Conservation (phyloP, 1,284 basidiomycete genomes). For the Sutorius eximius region DNA sequence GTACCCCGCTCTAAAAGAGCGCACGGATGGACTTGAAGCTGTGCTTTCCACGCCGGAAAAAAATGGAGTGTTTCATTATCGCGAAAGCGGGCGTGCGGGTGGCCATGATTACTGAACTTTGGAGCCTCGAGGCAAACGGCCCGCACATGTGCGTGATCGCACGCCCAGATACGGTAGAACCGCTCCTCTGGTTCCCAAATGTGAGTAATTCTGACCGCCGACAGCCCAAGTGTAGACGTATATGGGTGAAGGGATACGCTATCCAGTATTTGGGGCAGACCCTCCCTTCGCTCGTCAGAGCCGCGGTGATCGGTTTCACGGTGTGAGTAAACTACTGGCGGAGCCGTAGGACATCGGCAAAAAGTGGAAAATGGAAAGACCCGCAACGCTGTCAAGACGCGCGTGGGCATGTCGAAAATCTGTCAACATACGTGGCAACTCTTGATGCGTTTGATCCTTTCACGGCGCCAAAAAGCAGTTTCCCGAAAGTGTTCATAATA, state of each 20-base stretch:
- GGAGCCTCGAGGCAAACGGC: constrained; percentile 29
- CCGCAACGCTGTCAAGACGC: too few species aligned
- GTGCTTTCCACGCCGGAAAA: constrained; percentile 20
- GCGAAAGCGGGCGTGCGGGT: not conserved
- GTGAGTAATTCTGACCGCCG: not conserved
- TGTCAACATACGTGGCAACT: not conserved
- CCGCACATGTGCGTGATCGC: not conserved
- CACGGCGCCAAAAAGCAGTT: not conserved
- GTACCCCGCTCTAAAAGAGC: constrained; percentile 29
- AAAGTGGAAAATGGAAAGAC: not conserved
- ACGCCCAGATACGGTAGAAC: not conserved
- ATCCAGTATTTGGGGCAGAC: not conserved
- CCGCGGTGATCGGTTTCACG: not conserved
- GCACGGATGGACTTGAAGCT: constrained; percentile 18
- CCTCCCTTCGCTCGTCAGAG: not conserved
- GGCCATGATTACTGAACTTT: not conserved
- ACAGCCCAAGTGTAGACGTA: not conserved
- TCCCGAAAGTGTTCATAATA: not conserved
- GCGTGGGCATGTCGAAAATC: not conserved
- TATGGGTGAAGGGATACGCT: not conserved
- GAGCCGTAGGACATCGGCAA: not conserved
- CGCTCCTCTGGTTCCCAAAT: not conserved
- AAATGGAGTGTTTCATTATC: constrained; percentile 18
- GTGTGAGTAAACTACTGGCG: not conserved
- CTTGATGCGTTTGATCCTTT: too few species aligned